Conservation (phyloP, 371 early-diverging fungal genomes). For the Syncephalastrum monosporum region DNA sequence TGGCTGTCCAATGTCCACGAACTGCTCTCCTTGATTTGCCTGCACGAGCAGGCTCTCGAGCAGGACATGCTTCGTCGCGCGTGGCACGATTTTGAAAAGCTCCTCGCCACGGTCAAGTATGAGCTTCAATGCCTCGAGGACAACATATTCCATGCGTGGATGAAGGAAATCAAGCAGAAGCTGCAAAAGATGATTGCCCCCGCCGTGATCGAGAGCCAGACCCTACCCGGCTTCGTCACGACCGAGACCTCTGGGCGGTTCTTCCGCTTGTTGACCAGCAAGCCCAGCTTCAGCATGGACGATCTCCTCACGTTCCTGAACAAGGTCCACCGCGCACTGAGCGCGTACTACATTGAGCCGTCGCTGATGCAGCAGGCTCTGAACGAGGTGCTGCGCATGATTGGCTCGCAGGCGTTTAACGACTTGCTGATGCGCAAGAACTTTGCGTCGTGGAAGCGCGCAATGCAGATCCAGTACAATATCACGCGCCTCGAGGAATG, state of each 20-base stretch:
- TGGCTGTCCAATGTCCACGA: constrained; percentile 97
- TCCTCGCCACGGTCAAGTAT: constrained; percentile 61
- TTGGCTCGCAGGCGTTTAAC: constrained; percentile 93
- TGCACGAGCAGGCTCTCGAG: constrained; percentile 38
- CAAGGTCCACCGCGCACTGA: constrained; percentile 90
- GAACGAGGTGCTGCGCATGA: constrained; percentile 84
- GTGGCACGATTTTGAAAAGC: constrained; percentile 50
- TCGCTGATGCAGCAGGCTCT: constrained; percentile 79
- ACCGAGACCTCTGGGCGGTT: constrained; percentile 77
- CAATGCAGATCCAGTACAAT: constrained; percentile 96
- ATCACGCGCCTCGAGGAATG: constrained; percentile 92
- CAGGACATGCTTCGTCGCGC: constrained; percentile 32
- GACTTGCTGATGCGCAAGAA: constrained; percentile 90
- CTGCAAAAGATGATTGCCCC: constrained; percentile 90
- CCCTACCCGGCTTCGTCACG: constrained; percentile 87
- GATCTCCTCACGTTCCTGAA: constrained; percentile 88
- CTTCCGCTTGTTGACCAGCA: constrained; percentile 71
- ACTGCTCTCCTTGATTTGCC: constrained; percentile 65
- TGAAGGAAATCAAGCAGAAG: constrained; percentile 92
- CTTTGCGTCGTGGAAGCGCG: constrained; percentile 86
- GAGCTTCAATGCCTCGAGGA: constrained; percentile 69
- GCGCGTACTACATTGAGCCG: constrained; percentile 91
- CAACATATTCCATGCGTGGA: constrained; percentile 78
- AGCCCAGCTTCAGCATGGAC: constrained; percentile 84
- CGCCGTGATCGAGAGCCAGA: constrained; percentile 92